Percentiles rank a stretch among this genome's conserved stretches.
Conservation (phyloP, 148 eudicot species). For the Suaeda aralocaspica region DNA sequence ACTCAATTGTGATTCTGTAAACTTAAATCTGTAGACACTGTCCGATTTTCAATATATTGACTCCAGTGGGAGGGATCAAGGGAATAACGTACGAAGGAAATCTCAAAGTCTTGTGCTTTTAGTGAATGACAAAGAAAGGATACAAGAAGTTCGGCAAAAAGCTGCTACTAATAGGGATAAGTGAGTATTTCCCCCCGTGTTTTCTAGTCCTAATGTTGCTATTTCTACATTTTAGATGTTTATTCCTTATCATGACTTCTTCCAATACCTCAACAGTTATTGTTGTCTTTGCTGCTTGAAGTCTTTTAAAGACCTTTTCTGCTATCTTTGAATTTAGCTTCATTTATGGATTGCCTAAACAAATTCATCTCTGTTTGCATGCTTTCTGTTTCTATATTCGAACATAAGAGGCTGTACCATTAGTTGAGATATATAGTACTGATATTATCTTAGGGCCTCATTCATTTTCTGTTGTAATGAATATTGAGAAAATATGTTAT, state of each 20-base stretch:
- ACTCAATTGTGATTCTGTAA: slow-evolving; percentile 4
- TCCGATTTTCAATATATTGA: slow-evolving; percentile 93
- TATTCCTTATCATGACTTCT: not conserved
- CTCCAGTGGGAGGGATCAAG: slow-evolving; percentile 92
- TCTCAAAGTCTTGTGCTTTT: slow-evolving; percentile 86
- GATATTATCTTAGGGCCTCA: not conserved
- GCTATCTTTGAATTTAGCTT: no score
- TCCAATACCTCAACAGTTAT: not conserved
- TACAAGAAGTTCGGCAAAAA: slow-evolving; percentile 88
- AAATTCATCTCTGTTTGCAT: no score
- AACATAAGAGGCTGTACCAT: not conserved
- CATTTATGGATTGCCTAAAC: no score
- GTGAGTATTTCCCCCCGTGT: slow-evolving; percentile 41
- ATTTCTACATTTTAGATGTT: not conserved
- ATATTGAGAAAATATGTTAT: not conserved
- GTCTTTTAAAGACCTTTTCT: no score
- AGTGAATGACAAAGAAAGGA: slow-evolving; percentile 92
- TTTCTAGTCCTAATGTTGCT: not conserved
- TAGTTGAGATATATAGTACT: not conserved
- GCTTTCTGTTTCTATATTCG: not conserved
- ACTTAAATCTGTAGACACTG: slow-evolving; percentile 54
- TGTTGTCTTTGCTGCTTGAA: no score
- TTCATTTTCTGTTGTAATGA: not conserved
- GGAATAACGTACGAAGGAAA: slow-evolving; percentile 85
- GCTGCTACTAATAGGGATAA: slow-evolving; percentile 93